A percentile compares a stretch with the other conserved stretches of the same genome.
Conservation (phyloP, 192 early-diverging fungal species). For the Coemansia sp. region DNA sequence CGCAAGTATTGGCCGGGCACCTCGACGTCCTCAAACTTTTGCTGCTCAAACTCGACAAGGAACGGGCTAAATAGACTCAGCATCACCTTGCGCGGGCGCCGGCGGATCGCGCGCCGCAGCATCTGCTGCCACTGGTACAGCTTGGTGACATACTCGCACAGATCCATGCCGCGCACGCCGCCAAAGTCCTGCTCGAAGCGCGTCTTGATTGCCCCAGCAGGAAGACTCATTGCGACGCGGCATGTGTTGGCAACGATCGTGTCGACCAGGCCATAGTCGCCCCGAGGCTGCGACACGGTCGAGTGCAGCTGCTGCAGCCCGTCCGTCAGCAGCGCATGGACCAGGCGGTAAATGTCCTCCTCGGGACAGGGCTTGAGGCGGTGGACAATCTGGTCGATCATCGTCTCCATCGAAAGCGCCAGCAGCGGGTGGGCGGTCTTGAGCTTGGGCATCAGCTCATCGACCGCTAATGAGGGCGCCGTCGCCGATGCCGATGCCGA, state of each 20-base stretch:
- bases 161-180: constrained; percentile 69
- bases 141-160: constrained; percentile 77
- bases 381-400: constrained; percentile 96
- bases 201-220: constrained; percentile 57
- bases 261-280: constrained; percentile 21
- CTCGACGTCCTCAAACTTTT: constrained; percentile 99
- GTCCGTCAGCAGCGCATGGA: constrained; percentile 88
- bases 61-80: constrained; percentile 88
- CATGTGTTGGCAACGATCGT: constrained; percentile 62
- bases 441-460: constrained; percentile 91
- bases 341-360: constrained; percentile 96
- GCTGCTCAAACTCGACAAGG: constrained; percentile 96
- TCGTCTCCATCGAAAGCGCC: constrained; percentile 94
- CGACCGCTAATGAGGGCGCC: constrained; percentile 51
- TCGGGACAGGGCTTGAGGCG: constrained; percentile 90
- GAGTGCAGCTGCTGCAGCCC: constrained; percentile 65
- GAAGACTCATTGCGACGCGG: constrained; percentile 86
- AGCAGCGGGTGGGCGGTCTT: constrained; percentile 94
- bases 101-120: constrained; percentile 81
- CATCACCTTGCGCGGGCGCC: constrained; percentile 75
- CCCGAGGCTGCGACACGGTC: constrained; percentile 28
- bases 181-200: constrained; percentile 95
- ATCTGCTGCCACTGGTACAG: constrained; percentile 93
- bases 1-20: constrained; percentile 96
- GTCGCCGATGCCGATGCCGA: constrained; percentile 14